These are phyloP conservation scores for Ammopiptanthus mongolicus DNA, from an alignment of 306 rosid species.

Conservation along the genomic window DNA sequence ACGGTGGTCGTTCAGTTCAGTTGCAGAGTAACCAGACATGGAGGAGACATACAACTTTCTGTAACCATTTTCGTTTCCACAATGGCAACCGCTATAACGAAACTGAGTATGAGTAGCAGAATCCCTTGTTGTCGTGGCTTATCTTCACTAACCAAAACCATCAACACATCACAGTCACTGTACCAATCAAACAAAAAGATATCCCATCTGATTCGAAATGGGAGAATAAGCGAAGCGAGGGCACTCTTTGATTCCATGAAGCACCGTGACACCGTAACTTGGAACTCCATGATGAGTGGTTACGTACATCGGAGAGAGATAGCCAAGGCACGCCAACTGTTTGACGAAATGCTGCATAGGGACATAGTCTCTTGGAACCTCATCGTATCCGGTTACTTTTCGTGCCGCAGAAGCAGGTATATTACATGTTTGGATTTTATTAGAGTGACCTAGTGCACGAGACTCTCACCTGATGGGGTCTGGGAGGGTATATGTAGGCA, in stretches of 20 bases:
- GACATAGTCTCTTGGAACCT: conserved; percentile 45
- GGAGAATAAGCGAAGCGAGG: conserved; percentile 37
- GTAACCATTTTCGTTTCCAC: background rate
- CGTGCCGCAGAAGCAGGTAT: conserved; percentile 20
- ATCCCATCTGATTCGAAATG: conserved; percentile 35
- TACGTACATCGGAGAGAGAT: conserved; percentile 36
- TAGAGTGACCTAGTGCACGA: no score
- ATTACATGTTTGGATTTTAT: background rate
- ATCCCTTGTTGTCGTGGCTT: conserved; percentile 4
- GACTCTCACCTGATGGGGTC: no score
- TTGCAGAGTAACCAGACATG: no score
- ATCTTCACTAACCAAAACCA: conserved; percentile 5
- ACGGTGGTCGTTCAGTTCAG: no score
- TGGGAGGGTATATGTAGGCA: no score
- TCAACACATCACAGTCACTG: background rate
- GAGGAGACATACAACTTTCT: no score
- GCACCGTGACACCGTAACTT: conserved; percentile 27
- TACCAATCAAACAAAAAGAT: conserved; percentile 31
- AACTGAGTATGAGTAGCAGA: background rate
- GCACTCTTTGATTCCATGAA: conserved; percentile 28
- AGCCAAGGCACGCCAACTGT: conserved; percentile 34
- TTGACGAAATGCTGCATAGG: conserved; percentile 36
- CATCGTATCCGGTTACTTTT: conserved; percentile 35
- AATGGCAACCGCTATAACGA: conserved; percentile 10
- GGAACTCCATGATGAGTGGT: conserved; percentile 42